Percentiles rank a stretch among this genome's conserved stretches.
phyloP scores from a whole-genome alignment of 129 eudicot genomes.

The Heracleum sosnowskyi region DNA sequence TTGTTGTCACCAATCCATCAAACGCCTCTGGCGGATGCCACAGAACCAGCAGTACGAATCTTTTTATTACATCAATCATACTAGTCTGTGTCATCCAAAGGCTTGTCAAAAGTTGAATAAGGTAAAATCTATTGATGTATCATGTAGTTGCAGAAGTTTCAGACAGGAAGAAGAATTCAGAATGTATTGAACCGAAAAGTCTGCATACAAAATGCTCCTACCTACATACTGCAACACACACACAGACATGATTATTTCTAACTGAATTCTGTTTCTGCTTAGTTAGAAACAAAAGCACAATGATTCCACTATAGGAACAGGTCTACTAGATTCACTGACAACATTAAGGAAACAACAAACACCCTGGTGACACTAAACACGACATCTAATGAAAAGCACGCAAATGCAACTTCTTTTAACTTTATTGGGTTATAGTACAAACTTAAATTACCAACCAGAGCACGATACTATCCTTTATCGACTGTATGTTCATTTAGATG shows the following conservation, averaged over 20 bases:
- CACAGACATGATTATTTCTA: no score
- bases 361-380: no score
- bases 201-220: no score
- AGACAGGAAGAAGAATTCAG: no score
- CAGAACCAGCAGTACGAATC: constrained; percentile 22
- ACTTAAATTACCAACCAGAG: neutral
- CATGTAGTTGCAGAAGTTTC: neutral
- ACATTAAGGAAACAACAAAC: neutral
- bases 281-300: no score
- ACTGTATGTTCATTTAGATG: neutral
- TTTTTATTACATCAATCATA: constrained; percentile 18
- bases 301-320: neutral
- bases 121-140: constrained; percentile 8
- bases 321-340: neutral
- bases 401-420: neutral
- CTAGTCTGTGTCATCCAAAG: constrained; percentile 39
- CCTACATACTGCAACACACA: no score
- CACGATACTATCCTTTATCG: neutral
- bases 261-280: no score
- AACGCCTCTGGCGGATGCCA: constrained; percentile 3
- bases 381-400: no score
- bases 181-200: no score
- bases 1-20: neutral
- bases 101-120: constrained; percentile 54
- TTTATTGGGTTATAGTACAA: neutral